Conservation (phyloP, 805 yeast genomes). For the Groenewaldozyma salmanticensis region DNA sequence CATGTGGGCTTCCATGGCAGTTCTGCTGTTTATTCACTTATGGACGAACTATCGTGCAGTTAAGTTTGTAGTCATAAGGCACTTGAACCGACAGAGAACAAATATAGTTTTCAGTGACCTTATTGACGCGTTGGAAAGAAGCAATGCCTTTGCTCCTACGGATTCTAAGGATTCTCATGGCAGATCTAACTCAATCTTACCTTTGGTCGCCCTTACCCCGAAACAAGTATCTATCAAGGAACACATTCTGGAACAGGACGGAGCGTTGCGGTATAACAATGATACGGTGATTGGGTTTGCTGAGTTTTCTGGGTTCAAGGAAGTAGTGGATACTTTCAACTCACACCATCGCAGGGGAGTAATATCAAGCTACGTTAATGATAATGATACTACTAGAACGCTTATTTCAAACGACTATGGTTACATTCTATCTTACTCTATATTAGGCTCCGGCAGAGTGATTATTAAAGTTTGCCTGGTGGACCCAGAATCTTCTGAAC, state of each 20-base stretch:
- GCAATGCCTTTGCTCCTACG: not conserved
- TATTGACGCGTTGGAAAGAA: conserved; percentile 12
- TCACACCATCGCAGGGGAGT: too few species aligned
- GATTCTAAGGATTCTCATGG: conserved; percentile 9
- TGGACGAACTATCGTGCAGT: conserved; percentile 29
- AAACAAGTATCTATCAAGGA: conserved; percentile 17
- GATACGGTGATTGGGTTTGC: conserved; percentile 22
- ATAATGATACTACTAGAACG: not conserved
- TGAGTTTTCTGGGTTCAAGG: conserved; percentile 16
- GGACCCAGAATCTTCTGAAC: not conserved
- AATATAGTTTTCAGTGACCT: conserved; percentile 24
- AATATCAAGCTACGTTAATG: too few species aligned
- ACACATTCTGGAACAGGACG: conserved; percentile 24
- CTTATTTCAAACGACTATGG: not conserved
- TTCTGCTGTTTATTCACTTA: conserved; percentile 23
- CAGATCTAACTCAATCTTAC: conserved; percentile 5
- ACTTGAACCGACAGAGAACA: conserved; percentile 27
- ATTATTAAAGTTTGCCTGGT: not conserved
- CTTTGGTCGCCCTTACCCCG: conserved; percentile 20
- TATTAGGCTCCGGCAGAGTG: not conserved
- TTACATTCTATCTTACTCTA: not conserved
- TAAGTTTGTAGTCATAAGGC: conserved; percentile 22
- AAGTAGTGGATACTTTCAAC: conserved; percentile 10
- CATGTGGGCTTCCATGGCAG: conserved; percentile 21
- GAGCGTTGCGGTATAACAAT: conserved; percentile 20